Base-by-base conservation (phyloP, 116 monocot species). In the Posidonia oceanica region DNA sequence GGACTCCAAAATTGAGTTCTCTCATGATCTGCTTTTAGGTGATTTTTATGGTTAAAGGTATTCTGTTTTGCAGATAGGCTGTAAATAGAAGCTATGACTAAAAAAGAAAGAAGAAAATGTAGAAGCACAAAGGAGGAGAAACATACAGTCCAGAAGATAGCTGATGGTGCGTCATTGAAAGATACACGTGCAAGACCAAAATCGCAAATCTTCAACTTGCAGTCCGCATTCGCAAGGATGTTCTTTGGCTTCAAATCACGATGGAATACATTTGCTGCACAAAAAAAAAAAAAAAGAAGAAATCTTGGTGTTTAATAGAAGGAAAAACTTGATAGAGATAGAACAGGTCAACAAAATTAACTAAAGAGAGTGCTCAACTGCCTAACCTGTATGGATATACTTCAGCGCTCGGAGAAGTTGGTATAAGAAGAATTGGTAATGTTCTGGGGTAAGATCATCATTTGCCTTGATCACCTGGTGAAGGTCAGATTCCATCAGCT, bases 401-500 rank as follows among this genome's bases (percentile, higher is more conserved):
- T 93, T 93, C 54, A 93, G 20, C 16, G 82, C 84, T 69, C 93
- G 73, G 52, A 93, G 88, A 66, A 93, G 82, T 73, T 93, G 93
- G 64, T 93, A 93, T 16, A 93, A 55, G 73, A 93, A 93, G 63
- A 86, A 88, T 64, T 93, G 88, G 61, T 84, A 82, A 82, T 93
- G 93, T 68, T 88, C 82, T 1, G 82, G 88, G 0, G 93, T 93
- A 39, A 93, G 83, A 75, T 93, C 86, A 64, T 93, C 93, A 82
- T 93, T 93, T 44, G 88, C 88, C 80, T 88, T 88, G 55, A 93
- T 88, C 7, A 93, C 93, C 81, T 88, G 88, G 68, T 93, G 93
- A 72, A 93, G 82, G 75, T 93, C 93, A 0, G 88, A 88, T 38
- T 93, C 93, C 93, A 93, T 78, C 63, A 78, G 61, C 56, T 78